Percentiles rank a stretch among this genome's conserved stretches.
Evolutionary conservation across 257 asterid species (phyloP).

Genomic region (Scutellaria barbata): DNA sequence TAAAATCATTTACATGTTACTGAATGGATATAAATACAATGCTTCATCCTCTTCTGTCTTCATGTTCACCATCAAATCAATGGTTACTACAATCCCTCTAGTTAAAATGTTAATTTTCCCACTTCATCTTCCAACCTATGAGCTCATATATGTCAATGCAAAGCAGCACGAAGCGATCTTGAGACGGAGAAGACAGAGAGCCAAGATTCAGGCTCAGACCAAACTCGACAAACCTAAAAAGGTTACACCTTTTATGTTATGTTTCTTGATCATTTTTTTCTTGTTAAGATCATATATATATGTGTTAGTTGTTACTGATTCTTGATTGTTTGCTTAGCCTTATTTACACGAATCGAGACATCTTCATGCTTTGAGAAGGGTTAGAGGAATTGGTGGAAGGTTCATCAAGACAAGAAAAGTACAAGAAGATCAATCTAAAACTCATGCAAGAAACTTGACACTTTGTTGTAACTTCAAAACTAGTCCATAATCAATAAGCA

Average conservation of each 20-base stretch:
- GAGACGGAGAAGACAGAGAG: constrained; percentile 27
- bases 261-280: neutral
- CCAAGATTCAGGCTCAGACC: neutral
- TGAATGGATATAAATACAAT: neutral
- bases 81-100: constrained; percentile 3
- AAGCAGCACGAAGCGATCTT: constrained; percentile 30
- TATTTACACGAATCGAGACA: constrained; percentile 35
- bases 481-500: no score
- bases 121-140: neutral
- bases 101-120: neutral
- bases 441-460: constrained; percentile 5
- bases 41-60: neutral
- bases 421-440: neutral
- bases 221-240: constrained; percentile 13
- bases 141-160: constrained; percentile 26
- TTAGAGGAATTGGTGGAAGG: constrained; percentile 31
- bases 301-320: neutral
- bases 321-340: constrained; percentile 10
- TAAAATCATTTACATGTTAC: neutral
- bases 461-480: neutral
- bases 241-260: neutral
- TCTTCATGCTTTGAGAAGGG: constrained; percentile 37
- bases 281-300: no score
- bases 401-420: constrained; percentile 4
- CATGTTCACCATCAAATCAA: neutral